Conservation (phyloP, 2,329 filamentous ascomycete species). For the Periconia sp. region DNA sequence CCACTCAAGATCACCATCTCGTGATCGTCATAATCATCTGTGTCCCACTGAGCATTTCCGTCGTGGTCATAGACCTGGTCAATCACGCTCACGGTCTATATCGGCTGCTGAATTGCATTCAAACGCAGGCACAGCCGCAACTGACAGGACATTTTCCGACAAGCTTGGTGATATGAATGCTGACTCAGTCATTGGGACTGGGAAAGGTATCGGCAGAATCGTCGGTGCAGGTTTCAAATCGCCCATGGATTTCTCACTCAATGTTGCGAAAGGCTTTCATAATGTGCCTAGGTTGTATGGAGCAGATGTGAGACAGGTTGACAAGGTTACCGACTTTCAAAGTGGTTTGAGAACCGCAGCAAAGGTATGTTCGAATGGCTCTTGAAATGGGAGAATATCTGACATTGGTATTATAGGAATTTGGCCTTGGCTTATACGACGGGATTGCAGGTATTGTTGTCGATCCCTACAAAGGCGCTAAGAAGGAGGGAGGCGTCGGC, state of each 20-base stretch:
- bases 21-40: conserved; percentile 21
- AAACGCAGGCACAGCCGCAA: conserved; percentile 22
- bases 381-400: background rate
- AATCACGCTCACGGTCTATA: conserved; percentile 20
- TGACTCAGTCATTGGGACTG: conserved; percentile 69
- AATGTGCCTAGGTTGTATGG: conserved; percentile 87
- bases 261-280: conserved; percentile 83
- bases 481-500: conserved; percentile 69
- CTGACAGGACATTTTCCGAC: conserved; percentile 19
- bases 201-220: conserved; percentile 73
- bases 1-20: conserved; percentile 34
- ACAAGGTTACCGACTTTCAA: conserved; percentile 78
- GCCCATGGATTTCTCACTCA: conserved; percentile 84
- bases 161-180: conserved; percentile 26
- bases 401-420: conserved; percentile 59
- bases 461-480: conserved; percentile 74
- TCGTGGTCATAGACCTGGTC: conserved; percentile 13
- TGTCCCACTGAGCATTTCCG: background rate
- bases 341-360: conserved; percentile 79
- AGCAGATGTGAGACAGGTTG: conserved; percentile 77
- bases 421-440: conserved; percentile 79
- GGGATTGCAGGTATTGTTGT: conserved; percentile 81
- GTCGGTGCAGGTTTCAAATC: conserved; percentile 77
- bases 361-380: conserved; percentile 55
- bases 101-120: conserved; percentile 23